A percentile compares a stretch with the other conserved stretches of the same genome.
Evolutionary conservation across 2,329 filamentous ascomycete species (phyloP).

Genomic region (Colletotrichum phormii): DNA sequence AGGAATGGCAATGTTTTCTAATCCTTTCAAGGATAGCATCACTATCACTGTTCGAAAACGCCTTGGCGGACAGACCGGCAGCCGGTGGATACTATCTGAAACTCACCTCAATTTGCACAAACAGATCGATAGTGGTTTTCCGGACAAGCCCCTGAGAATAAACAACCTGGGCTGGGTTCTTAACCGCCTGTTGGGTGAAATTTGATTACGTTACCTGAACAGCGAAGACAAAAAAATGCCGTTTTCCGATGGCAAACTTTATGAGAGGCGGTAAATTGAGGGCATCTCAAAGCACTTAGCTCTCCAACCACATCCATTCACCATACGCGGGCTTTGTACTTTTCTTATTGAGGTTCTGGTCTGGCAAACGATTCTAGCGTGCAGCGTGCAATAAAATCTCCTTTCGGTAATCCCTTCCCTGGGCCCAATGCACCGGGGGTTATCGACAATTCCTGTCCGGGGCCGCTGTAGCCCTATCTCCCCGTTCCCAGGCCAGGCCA

Average conservation of each 20-base stretch:
- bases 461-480: background rate
- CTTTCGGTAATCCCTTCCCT: no score
- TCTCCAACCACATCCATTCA: background rate
- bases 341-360: background rate
- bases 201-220: background rate
- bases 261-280: background rate
- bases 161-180: background rate
- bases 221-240: no score
- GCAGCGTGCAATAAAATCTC: background rate
- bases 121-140: conserved; percentile 2
- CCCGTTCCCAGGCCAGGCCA: background rate
- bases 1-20: background rate
- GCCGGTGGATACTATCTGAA: conserved; percentile 12
- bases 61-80: conserved; percentile 11
- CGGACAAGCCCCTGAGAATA: background rate
- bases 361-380: background rate
- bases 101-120: conserved; percentile 17
- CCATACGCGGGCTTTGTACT: background rate
- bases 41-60: background rate
- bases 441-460: no score
- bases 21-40: background rate
- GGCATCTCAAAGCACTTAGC: no score
- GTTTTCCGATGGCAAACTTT: background rate
- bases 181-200: no score
- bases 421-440: no score